These are phyloP conservation scores for Colletotrichum horii DNA, from an alignment of 2,329 filamentous ascomycete species.

Conservation along the genomic window DNA sequence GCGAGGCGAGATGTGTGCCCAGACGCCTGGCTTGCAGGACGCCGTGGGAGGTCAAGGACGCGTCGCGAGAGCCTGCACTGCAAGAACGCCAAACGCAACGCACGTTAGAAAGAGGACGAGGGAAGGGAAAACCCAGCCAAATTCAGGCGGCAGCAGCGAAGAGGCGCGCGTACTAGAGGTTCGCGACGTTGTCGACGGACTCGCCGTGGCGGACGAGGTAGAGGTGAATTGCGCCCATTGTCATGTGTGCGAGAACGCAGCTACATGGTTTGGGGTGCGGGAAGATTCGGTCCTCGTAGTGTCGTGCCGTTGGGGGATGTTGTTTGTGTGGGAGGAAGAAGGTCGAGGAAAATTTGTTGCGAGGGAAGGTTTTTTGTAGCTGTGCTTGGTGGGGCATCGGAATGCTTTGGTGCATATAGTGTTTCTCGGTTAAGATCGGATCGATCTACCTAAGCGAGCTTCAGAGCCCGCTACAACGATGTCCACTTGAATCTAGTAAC, in stretches of 20 bases:
- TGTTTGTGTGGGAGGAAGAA: neutral
- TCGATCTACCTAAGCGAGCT: too few species aligned
- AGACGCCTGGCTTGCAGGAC: slow-evolving; percentile 78
- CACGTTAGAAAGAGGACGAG: slow-evolving; percentile 27
- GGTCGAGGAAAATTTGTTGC: neutral
- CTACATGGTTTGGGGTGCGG: neutral
- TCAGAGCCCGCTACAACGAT: too few species aligned
- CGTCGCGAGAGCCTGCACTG: slow-evolving; percentile 80
- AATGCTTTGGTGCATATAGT: neutral
- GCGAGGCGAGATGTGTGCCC: slow-evolving; percentile 62
- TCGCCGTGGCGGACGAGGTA: slow-evolving; percentile 88
- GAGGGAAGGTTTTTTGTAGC: neutral
- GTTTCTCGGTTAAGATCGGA: neutral
- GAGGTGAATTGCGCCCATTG: slow-evolving; percentile 40
- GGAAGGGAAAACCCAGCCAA: neutral
- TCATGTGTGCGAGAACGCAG: neutral
- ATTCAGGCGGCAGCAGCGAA: neutral
- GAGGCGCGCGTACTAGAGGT: slow-evolving; percentile 65
- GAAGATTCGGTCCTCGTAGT: neutral
- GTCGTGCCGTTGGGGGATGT: neutral
- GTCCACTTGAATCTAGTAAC: too few species aligned
- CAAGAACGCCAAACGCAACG: neutral
- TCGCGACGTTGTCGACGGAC: slow-evolving; percentile 86
- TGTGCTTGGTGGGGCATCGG: neutral
- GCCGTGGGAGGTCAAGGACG: slow-evolving; percentile 81